Percentiles rank a stretch among this genome's conserved stretches.
phyloP scores from a whole-genome alignment of 176 grass and related monocot genomes.

The Metroxylon sagu region DNA sequence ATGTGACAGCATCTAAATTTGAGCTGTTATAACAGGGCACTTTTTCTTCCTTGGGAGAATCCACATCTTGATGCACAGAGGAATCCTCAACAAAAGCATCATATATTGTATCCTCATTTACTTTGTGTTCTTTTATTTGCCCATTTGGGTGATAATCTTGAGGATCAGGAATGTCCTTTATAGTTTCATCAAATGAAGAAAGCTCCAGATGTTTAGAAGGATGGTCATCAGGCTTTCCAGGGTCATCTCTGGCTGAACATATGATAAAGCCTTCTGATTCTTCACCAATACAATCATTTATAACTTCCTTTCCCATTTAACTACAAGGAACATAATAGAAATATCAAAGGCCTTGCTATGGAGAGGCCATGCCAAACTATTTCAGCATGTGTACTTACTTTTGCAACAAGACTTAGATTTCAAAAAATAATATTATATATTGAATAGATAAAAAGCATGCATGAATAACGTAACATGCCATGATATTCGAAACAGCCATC shows the following conservation, averaged over 20 bases:
- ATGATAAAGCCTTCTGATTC: slow-evolving; percentile 43
- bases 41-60: slow-evolving; percentile 45
- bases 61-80: slow-evolving; percentile 24
- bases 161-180: slow-evolving; percentile 22
- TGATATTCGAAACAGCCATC: too few species aligned
- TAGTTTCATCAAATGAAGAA: slow-evolving; percentile 10
- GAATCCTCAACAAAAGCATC: background rate
- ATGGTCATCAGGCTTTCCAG: slow-evolving; percentile 7
- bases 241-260: slow-evolving; percentile 35
- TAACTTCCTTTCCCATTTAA: slow-evolving; percentile 39
- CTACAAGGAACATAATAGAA: slow-evolving; percentile 19
- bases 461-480: too few species aligned
- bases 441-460: too few species aligned
- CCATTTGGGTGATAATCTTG: too few species aligned
- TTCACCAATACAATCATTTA: slow-evolving; percentile 49
- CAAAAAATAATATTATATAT: too few species aligned
- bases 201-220: background rate
- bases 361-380: background rate
- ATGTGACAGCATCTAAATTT: slow-evolving; percentile 22
- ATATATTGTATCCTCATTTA: too few species aligned
- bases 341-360: background rate
- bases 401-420: background rate
- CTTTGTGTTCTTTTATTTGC: too few species aligned
- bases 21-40: slow-evolving; percentile 18
- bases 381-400: background rate